Conservation (phyloP, 2,329 filamentous ascomycete genomes). For the Hymenoscyphus scutula region DNA sequence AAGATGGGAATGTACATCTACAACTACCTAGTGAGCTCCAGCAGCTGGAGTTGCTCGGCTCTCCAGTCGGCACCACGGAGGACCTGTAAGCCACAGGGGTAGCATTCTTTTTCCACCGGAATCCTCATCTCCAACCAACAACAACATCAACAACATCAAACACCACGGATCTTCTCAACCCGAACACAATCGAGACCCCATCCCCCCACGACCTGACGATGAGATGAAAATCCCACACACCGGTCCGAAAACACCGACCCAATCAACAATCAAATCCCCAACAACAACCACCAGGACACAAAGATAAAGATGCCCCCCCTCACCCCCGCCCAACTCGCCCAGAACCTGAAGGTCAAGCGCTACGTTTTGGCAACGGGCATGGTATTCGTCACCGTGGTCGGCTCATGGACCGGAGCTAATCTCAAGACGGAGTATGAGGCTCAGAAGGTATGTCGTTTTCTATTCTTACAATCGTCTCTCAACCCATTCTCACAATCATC, state of each 20-base stretch:
- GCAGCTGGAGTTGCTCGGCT: too few relatives aligned
- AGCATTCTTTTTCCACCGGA: background rate
- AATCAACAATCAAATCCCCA: background rate
- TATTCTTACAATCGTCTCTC: too few relatives aligned
- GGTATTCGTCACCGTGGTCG: constrained; percentile 54
- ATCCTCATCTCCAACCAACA: background rate
- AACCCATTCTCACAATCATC: too few relatives aligned
- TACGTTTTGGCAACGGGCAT: constrained; percentile 54
- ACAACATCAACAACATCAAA: background rate
- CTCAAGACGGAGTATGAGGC: constrained; percentile 53
- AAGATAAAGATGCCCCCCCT: too few relatives aligned
- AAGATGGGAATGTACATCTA: background rate
- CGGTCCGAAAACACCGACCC: background rate
- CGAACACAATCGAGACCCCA: background rate
- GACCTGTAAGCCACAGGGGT: background rate
- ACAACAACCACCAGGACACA: too few relatives aligned
- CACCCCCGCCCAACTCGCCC: constrained; percentile 16
- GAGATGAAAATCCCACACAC: background rate
- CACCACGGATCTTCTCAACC: background rate
- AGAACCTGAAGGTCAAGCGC: constrained; percentile 43
- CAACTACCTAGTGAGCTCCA: background rate
- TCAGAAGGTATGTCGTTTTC: constrained; percentile 45
- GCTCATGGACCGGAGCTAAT: constrained; percentile 58
- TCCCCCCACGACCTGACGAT: too few relatives aligned
- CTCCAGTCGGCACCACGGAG: too few relatives aligned